Base-by-base conservation (phyloP, 2,329 filamentous ascomycete genomes). In the Thyridium curvatum region DNA sequence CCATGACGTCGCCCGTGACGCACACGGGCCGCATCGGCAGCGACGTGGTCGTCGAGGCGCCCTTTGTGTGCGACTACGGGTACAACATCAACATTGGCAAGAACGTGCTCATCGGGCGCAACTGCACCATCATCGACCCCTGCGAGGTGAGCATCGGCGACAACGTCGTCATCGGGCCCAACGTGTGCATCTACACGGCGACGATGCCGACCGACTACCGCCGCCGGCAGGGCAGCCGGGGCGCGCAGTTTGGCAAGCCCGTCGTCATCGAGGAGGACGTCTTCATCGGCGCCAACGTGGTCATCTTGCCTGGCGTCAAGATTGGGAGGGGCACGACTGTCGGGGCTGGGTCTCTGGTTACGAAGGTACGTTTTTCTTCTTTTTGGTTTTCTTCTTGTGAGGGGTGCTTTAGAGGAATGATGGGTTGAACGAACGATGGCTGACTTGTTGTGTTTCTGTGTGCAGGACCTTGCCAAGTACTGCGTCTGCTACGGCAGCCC, bases 51-150 rank as follows among this genome's bases (percentile, higher is more conserved):
- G 84, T 98, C 18, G 88, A 95, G 53, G 80, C 86, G 3, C 91
- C 91, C 0, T 97, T 98, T 59, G 82, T 74, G 34, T 96, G 91
- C 58, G 89, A 96, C 53, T 96, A 96, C 54, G 93, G 93, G 1
- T 97, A 95, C 65, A 97, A 98, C 59, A 84, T 97, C 51, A 76
- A 77, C 35, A 85, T 98, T 48, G 90, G 86, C 12, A 83, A 90
- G 50, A 82, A 93, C 46, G 87, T 94, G 3, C 77, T 82, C 40
- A 85, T 98, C 48, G 86, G 84, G 14, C 77, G 86, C 40, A 85
- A 87, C 52, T 96, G 90, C 60, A 82, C 81, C 18, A 83, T 97
- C 54, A 79, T 90, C 40, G 93, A 98, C 57, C 82, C 89, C n/a
- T 85, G 82, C 56, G 74, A 82, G 46, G 84, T 97, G 43, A 79